These are phyloP conservation scores for Colletotrichum cordylinicola DNA, from an alignment of 2,329 filamentous ascomycete genomes.

Conservation along the genomic window DNA sequence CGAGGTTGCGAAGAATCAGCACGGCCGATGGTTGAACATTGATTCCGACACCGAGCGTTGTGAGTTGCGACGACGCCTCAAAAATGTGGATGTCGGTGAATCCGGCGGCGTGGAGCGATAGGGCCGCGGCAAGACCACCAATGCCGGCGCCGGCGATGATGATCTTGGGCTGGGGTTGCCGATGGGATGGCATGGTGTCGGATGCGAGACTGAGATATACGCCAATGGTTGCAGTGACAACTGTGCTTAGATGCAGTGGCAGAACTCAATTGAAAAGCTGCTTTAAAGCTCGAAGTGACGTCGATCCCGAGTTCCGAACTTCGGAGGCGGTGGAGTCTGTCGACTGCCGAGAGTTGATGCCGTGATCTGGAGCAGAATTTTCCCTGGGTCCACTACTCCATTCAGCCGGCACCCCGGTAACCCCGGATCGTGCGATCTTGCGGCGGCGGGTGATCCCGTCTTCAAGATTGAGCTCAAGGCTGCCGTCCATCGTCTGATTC, in stretches of 20 bases:
- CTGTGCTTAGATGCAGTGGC: neutral
- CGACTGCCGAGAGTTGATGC: neutral
- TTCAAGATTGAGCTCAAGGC: too few relatives aligned
- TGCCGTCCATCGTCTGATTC: too few relatives aligned
- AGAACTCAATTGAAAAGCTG: neutral
- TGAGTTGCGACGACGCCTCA: conserved; percentile 5
- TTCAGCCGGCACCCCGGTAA: neutral
- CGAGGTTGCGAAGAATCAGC: conserved; percentile 9
- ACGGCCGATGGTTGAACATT: conserved; percentile 5
- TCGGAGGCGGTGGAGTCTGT: neutral
- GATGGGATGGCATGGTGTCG: neutral
- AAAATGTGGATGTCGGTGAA: conserved; percentile 13
- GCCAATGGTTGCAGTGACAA: neutral
- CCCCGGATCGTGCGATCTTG: neutral
- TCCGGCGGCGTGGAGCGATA: conserved; percentile 13
- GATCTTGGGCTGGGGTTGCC: conserved; percentile 19
- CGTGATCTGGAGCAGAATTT: neutral
- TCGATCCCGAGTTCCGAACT: neutral
- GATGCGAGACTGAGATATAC: neutral
- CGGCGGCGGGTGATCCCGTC: neutral
- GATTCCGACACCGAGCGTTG: conserved; percentile 11
- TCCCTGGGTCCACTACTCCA: neutral
- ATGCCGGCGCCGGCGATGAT: conserved; percentile 30
- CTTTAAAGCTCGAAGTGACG: neutral
- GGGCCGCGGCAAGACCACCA: conserved; percentile 9